phyloP scores from a whole-genome alignment of 2,329 filamentous ascomycete genomes.

The Xylariales sp. region DNA sequence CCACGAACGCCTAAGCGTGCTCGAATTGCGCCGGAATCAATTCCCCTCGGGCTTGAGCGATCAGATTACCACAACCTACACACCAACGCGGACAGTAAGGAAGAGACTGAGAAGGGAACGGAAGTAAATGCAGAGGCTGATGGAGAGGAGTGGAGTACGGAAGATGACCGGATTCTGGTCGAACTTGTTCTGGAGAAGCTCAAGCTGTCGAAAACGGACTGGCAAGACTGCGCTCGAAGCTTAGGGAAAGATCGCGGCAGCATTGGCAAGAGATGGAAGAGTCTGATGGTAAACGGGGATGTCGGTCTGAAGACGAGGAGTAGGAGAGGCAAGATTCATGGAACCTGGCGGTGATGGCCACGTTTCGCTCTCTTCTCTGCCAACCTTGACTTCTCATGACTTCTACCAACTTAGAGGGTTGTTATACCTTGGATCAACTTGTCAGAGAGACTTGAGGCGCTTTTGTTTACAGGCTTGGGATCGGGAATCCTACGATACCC shows the following conservation, averaged over 20 bases:
- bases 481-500: no score
- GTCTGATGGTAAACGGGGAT: conserved; percentile 53
- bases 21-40: conserved; percentile 54
- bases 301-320: conserved; percentile 51
- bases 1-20: conserved; percentile 56
- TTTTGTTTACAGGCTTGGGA: no score
- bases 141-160: conserved; percentile 51
- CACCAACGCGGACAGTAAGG: conserved; percentile 23
- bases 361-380: not conserved
- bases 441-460: no score
- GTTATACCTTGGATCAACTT: no score
- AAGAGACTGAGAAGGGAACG: conserved; percentile 26
- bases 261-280: conserved; percentile 59
- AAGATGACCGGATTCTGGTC: conserved; percentile 62
- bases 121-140: conserved; percentile 41
- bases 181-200: conserved; percentile 65
- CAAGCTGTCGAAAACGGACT: conserved; percentile 58
- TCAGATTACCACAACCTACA: conserved; percentile 53
- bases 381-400: no score
- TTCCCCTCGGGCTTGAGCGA: conserved; percentile 56
- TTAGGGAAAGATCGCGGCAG: conserved; percentile 56
- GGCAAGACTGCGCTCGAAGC: conserved; percentile 62
- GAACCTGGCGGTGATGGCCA: conserved; percentile 47
- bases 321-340: conserved; percentile 45
- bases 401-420: no score